Evolutionary conservation across 108 stramenopile species (phyloP), one percentile per base, ranked within the genome.

Genomic region (Aureococcus anophagefferens): DNA sequence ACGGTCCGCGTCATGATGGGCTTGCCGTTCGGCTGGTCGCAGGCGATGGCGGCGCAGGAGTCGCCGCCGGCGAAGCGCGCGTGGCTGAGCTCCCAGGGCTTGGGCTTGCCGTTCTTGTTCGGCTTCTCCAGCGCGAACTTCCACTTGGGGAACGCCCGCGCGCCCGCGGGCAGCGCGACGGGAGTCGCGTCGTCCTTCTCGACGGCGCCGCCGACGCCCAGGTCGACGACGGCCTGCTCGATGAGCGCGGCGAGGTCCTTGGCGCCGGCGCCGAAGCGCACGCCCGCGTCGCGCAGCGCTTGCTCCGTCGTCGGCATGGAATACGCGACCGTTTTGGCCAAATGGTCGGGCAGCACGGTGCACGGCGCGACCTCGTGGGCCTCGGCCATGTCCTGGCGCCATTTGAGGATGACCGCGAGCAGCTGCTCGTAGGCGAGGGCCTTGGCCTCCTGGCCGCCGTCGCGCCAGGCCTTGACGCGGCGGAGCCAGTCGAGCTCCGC

Each of bases 231-330:
- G 21, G 21, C 25, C 7, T 1, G 21, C 7, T 59, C 51, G 51
- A 59, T 59, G 25, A 59, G 51, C 21, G 51, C 51, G 0, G 51
- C 51, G 21, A 59, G 25, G 25, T 16, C 51, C 21, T 16, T 11
- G 21, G 51, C 51, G 51, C 51, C 51, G 51, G 51, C 51, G 21
- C 25, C 51, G 51, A 59, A 59, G 51, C 51, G 51, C 21, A 71
- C n/a, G 62, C 70, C 70, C 9, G 25, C 29, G 30, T n/a, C n/a
- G 33, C 62, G 70, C 14, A 71, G 63, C 16, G 70, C 70, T 4
- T 62, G 59, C 11, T 11, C 32, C 33, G 70, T 34, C n/a, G 62
- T 62, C n/a, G 70, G 70, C 5, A 51, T 46, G 7, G 59, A 5
- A 21, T 71, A 63, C 1, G 70, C 70, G 29, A 62, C 28, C 29